Base-by-base conservation (phyloP, 2,329 filamentous ascomycete genomes). In the Trichoderma sp. region DNA sequence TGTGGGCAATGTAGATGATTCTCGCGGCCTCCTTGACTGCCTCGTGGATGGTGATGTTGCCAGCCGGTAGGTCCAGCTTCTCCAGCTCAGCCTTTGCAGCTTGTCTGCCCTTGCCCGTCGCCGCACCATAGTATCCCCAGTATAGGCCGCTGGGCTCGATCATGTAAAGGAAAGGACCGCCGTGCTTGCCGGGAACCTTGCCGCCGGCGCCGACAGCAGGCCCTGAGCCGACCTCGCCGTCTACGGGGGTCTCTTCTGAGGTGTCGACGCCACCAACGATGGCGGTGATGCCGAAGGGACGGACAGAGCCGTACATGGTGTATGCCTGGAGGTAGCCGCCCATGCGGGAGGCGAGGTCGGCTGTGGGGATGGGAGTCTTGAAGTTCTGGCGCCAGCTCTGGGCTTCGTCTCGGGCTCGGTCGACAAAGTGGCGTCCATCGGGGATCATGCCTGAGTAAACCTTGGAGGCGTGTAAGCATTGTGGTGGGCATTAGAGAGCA, bases 81-180 rank as follows among this genome's bases (percentile, higher is more conserved):
- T 99, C 96, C 71, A 99, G 88, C 85, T 99, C 96, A 10, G 95
- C 94, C 86, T 99, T 99, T 77, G 96, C 96, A 65, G 94, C 91
- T 84, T 99, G 96, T 75, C 96, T 88, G 72, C 96, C 96, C 83
- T 99, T 99, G 77, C 96, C 96, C 16, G 96, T 97, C 60, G 96
- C 96, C 49, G 96, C 96, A 75, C 96, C 96, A 81, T 97, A 97
- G 86, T 99, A 99, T 70, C 96, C 96, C 96, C 96, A 99, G 86
- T 97, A 98, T 74, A 95, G 83, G 68, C 96, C 96, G 77, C 94
- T 97, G 52, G 96, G 96, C 85, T 99, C 96, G 75, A 99, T 95
- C 96, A 99, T 99, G 87, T 97, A 99, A 71, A 99, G 88, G 72
- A 90, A 94, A 26, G 96, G 96, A 1, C 95, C 96, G 74, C 96